Evolutionary conservation across 805 yeast genomes (phyloP).

Genomic region (Kuraishia ogatae): DNA sequence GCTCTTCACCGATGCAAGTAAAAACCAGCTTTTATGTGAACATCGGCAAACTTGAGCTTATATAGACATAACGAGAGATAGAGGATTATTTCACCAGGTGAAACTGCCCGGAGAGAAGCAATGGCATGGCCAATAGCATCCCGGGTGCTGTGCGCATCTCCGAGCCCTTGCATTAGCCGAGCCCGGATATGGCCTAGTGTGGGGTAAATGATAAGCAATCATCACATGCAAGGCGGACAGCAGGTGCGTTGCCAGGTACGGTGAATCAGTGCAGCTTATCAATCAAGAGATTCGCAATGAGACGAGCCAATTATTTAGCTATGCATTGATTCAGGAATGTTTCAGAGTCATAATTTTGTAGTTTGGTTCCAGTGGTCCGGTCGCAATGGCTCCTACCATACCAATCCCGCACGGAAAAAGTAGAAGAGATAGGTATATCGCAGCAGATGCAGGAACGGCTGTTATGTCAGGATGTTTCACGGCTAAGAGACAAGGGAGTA

Average conservation of each 20-base stretch:
- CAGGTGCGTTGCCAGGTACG: background rate
- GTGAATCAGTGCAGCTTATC: too few species aligned
- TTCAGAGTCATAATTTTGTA: too few species aligned
- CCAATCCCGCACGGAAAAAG: background rate
- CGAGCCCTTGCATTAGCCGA: background rate
- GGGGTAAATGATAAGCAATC: background rate
- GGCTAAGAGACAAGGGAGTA: too few species aligned
- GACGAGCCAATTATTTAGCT: too few species aligned
- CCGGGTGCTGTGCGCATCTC: background rate
- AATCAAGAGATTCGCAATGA: too few species aligned
- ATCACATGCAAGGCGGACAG: background rate
- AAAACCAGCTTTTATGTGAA: background rate
- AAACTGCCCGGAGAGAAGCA: background rate
- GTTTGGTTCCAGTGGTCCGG: background rate
- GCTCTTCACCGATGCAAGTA: too few species aligned
- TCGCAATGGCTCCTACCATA: background rate
- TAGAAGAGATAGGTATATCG: background rate
- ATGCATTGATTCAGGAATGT: too few species aligned
- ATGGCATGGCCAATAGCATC: background rate
- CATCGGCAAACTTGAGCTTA: background rate
- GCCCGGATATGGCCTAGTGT: background rate
- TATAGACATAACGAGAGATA: background rate
- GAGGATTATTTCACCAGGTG: background rate
- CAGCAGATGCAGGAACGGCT: background rate
- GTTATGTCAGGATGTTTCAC: too few species aligned